Percentiles rank a stretch among this genome's conserved stretches.
These are phyloP conservation scores for Zoysia japonica DNA, from an alignment of 176 grass and related monocot species.

Conservation along the genomic window DNA sequence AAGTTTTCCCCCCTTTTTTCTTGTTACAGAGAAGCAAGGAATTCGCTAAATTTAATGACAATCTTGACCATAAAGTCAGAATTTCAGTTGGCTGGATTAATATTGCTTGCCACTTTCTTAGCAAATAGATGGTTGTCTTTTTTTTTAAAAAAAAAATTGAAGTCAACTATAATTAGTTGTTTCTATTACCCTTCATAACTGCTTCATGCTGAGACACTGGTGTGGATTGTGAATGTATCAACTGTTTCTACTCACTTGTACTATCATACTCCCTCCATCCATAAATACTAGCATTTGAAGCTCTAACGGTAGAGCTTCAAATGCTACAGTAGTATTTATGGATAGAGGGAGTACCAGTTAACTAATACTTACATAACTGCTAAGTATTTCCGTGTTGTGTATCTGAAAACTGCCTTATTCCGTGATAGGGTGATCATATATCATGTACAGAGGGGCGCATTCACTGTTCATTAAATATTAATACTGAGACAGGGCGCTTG, in stretches of 20 bases:
- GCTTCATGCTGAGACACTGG: background rate
- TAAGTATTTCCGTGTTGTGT: constrained; percentile 3
- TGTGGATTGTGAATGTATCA: background rate
- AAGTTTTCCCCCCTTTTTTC: background rate
- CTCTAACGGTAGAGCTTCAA: too few species aligned
- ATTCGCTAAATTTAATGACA: constrained; percentile 21
- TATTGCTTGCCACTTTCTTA: background rate
- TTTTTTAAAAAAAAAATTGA: background rate
- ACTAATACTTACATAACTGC: background rate
- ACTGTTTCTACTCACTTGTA: constrained; percentile 14
- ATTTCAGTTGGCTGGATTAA: constrained; percentile 13
- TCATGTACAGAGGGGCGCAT: constrained; percentile 70
- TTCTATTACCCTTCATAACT: background rate
- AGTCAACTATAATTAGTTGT: constrained; percentile 5
- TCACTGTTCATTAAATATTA: constrained; percentile 97
- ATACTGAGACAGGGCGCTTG: constrained; percentile 90
- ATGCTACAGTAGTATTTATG: too few species aligned
- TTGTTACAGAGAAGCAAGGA: constrained; percentile 1
- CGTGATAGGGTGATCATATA: constrained; percentile 69
- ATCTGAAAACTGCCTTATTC: constrained; percentile 11
- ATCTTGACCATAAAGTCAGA: constrained; percentile 13
- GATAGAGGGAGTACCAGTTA: too few species aligned
- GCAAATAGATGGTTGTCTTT: background rate
- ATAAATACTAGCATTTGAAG: too few species aligned
- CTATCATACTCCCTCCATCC: background rate